A percentile compares a stretch with the other conserved stretches of the same genome.
Evolutionary conservation across 148 eudicot genomes (phyloP).

Genomic region (Chenopodium berlandieri): DNA sequence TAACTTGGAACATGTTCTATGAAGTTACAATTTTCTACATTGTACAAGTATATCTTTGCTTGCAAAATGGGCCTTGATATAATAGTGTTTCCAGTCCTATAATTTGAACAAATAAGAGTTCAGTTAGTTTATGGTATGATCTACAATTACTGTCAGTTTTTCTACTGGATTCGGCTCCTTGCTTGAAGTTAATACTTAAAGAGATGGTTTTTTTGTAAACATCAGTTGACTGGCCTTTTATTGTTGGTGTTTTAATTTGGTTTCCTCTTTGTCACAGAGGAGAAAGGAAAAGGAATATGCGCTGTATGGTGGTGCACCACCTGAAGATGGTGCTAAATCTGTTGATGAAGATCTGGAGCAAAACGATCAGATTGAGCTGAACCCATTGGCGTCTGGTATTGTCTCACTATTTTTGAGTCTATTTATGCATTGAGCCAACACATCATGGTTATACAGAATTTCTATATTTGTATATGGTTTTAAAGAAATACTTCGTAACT

Average conservation of each 20-base stretch:
- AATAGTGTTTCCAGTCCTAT: not conserved
- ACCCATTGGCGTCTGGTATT: constrained; percentile 74
- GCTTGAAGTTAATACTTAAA: not conserved
- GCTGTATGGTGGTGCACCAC: constrained; percentile 59
- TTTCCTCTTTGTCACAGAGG: constrained; percentile 45
- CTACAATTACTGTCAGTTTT: not conserved
- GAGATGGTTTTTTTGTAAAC: not conserved
- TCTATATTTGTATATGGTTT: not conserved
- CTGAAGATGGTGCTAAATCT: constrained; percentile 40
- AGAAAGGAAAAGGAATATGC: constrained; percentile 76
- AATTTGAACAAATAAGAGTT: not conserved
- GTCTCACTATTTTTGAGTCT: not conserved
- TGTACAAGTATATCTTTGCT: too few species aligned
- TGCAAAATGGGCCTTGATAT: not conserved
- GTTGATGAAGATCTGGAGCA: constrained; percentile 35
- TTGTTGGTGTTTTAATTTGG: constrained; percentile 3
- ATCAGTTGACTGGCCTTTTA: not conserved
- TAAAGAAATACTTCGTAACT: not conserved
- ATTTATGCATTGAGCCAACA: not conserved
- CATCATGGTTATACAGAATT: not conserved
- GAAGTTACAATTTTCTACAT: not conserved
- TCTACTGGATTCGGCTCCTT: not conserved
- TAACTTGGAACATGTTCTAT: not conserved
- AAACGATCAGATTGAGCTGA: constrained; percentile 43
- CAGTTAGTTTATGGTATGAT: not conserved